Conservation (phyloP, 306 rosid genomes). For the Pachyrhizus erosus region DNA sequence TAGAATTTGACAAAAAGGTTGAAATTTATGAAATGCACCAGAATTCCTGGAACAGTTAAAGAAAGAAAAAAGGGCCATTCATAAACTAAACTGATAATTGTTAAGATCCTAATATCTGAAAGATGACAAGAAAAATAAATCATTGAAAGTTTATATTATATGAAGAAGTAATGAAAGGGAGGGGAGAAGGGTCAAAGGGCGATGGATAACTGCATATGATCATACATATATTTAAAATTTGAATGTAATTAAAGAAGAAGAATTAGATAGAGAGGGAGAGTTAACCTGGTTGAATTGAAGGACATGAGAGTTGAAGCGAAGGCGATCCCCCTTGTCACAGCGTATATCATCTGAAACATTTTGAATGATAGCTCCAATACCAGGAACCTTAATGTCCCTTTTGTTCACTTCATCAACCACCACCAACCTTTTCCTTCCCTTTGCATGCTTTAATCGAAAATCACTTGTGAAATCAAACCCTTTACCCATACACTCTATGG, state of each 20-base stretch:
- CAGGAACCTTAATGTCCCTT: constrained; percentile 71
- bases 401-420: constrained; percentile 58
- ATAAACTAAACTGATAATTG: too few species aligned
- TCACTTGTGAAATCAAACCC: constrained; percentile 82
- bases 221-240: too few species aligned
- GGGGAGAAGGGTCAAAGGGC: too few species aligned
- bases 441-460: constrained; percentile 69
- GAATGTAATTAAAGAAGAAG: too few species aligned
- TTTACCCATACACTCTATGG: constrained; percentile 71
- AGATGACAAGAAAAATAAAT: too few species aligned
- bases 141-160: too few species aligned
- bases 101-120: too few species aligned
- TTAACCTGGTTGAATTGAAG: constrained; percentile 77
- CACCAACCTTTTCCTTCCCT: constrained; percentile 62
- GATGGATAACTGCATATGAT: too few species aligned
- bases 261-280: too few species aligned
- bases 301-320: constrained; percentile 80
- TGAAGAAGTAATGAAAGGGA: too few species aligned
- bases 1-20: background rate
- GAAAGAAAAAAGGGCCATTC: background rate
- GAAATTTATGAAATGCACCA: background rate
- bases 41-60: background rate
- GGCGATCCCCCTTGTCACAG: constrained; percentile 83
- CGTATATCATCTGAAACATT: constrained; percentile 75
- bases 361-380: constrained; percentile 43